Base-by-base conservation (phyloP, 2,329 filamentous ascomycete genomes). In the Sporothrix dimorphospora region DNA sequence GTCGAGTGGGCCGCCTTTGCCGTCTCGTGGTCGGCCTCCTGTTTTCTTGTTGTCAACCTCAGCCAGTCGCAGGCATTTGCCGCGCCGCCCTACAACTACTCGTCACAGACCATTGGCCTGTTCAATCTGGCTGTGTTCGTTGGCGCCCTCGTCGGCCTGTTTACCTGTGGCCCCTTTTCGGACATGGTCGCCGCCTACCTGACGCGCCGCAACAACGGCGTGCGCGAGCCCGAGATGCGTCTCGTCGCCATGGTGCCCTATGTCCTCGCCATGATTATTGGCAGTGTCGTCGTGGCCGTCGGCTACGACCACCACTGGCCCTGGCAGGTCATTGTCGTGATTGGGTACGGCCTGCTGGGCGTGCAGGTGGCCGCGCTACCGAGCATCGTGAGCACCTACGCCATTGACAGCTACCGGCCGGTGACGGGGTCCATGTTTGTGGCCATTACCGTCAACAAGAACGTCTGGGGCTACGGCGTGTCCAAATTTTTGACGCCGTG, bases 351-450 rank as follows among this genome's bases (percentile, higher is more conserved):
- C 0, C 76, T 76, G 40, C 71, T 77, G 0, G 80, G 80, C 1
- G 75, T 81, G 24, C 79, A 80, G 72, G 78, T 81, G 4, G 76
- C 78, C 4, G 88, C 87, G 0, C 79, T 91, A 14, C 89, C 89
- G 0, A 84, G 85, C 14, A 90, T 91, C 72, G 83, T 82, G 4
- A 86, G 82, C 45, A 88, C 82, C 2, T 90, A 90, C 76, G 87
- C 88, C 0, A 85, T 91, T 19, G 89, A 91, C 77, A 86, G 84
- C 71, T 91, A 91, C 79, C 91, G 90, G 79, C 88, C 89, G 0
- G 86, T 90, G 1, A 85, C 88, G 0, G 88, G 89, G 6, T 74
- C 73, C n/a, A 70, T 77, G 66, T 76, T 77, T 55, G 76, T 77
- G 12, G 75, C 75, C 40, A 77, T 77, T 61, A 77, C 76, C 3